Evolutionary conservation across 2,329 filamentous ascomycete genomes (phyloP), one percentile per base, ranked within the genome.

Genomic region (Microsporum canis): DNA sequence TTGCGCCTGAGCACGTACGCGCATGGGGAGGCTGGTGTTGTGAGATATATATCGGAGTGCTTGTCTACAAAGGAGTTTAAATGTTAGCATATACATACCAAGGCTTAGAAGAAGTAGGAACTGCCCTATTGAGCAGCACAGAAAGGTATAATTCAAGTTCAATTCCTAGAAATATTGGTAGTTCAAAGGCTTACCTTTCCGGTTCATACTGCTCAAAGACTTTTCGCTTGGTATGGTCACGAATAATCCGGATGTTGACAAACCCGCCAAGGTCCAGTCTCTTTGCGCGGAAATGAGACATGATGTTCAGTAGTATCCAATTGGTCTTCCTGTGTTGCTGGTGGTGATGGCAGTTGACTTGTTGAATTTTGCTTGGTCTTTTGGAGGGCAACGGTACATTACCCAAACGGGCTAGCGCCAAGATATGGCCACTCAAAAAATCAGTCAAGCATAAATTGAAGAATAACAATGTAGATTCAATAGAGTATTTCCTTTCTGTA

Each of bases 141-240:
- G 12, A 12, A 14, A 10, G 23, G 45, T 10, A 10, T 23, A 31
- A 33, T 5, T 3, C 23, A 17, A 10, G 8, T 47, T 17, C 5
- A 29, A 56, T 36, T 7, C 27, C 10, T 34, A 5, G n/a, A 17
- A 12, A 3, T 58, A 31, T 7, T 7, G 38, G n/a, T 17, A n/a
- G 38, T 43, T 7, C 23, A 58, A n/a, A 6, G 36, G 65, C 74
- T 65, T 79, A 95, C 91, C 92, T 87, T 77, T 96, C 88, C 3
- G 91, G 84, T 79, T 99, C 94, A 71, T 87, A 80, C 72, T 90
- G 81, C 71, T 88, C 88, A 71, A 91, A 96, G 62, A 91, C 89
- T 78, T 95, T 92, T 70, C 94, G 88, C 84, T 97, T 99, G 60
- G 91, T 91, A 78, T 97, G 90, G 76, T 99, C 94, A 69, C 94